Conservation (phyloP, 345 rosid species). For the Limnanthes douglasii region DNA sequence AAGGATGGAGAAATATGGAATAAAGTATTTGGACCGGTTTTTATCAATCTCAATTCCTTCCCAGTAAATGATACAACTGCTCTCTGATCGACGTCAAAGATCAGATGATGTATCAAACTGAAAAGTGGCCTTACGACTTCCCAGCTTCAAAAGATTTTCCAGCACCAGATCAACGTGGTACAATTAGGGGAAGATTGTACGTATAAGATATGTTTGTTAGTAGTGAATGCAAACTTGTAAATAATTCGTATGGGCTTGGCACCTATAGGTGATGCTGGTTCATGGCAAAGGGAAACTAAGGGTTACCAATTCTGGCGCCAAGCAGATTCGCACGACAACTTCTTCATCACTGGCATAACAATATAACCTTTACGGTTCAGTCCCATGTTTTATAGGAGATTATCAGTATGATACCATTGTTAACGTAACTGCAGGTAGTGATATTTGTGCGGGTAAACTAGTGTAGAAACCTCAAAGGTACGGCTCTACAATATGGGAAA, state of each 20-base stretch:
- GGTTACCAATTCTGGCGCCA: conserved; percentile 51
- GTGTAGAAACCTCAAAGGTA: conserved; percentile 42
- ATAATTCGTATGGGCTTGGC: conserved; percentile 56
- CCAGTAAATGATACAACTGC: no score
- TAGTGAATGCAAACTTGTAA: conserved; percentile 18
- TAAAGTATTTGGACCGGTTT: conserved; percentile 63
- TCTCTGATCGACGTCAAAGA: no score
- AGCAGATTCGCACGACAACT: conserved; percentile 30
- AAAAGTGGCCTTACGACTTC: conserved; percentile 53
- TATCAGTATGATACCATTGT: conserved; percentile 17
- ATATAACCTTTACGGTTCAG: conserved; percentile 45
- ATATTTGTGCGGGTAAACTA: conserved; percentile 21
- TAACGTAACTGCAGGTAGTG: conserved; percentile 27
- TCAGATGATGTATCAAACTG: conserved; percentile 31
- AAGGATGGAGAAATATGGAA: conserved; percentile 39
- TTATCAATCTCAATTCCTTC: conserved; percentile 33
- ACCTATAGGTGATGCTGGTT: conserved; percentile 38
- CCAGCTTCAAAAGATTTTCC: conserved; percentile 48
- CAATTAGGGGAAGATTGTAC: conserved; percentile 27
- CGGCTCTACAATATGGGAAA: conserved; percentile 64
- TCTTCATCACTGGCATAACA: conserved; percentile 19
- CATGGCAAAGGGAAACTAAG: conserved; percentile 60
- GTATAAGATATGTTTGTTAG: conserved; percentile 29
- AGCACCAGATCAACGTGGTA: conserved; percentile 26
- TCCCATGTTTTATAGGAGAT: conserved; percentile 58